Evolutionary conservation across 2,329 filamentous ascomycete genomes (phyloP), one percentile per base, ranked within the genome.

Genomic region (Elsinoe batatas): DNA sequence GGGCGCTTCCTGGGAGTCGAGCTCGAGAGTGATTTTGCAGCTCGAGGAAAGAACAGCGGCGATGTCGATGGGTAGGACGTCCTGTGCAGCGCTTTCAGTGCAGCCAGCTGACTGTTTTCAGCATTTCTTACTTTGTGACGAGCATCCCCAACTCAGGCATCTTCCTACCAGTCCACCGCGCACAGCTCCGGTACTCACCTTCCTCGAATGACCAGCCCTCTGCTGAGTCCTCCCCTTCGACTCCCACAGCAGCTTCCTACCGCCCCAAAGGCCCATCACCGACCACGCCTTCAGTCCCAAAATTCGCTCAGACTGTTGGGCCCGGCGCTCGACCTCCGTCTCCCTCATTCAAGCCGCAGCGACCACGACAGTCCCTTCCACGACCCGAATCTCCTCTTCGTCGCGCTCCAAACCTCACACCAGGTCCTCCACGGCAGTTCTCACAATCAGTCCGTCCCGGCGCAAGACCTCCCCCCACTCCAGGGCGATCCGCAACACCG

Each of bases 1-100:
- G 93, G 93, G 51, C 80, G 81, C 17, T 98, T 98, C 75, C 90
- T 88, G 32, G 93, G 93, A 44, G 88, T 98, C 35, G 93, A 98
- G 71, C 77, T 98, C 60, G 82, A 85, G 64, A 76, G 81, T 54
- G 87, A 95, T 62, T 94, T 85, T 74, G 87, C 90, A 33, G 71
- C 78, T 53, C 82, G 86, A 67, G 93, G 93, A 33, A 98, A 98
- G 77, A 98, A 98, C 67, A 94, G 81, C 65, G 93, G 93, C 60
- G 91, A 95, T 69, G 93, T 97, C 55, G 91, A 97, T 63, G 93
- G 91, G 88, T 91, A 78, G 71, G 81, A 66, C 26, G 8, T 30
- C 6, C 12, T 18, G 12, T n/a, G 33, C 17, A 40, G 5, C 36
- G 54, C 38, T 42, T 22, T 20, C 22, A 15, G 22, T 32, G 11